Base-by-base conservation (phyloP, 768 basidiomycete genomes). In the Pulveroboletus sp. region DNA sequence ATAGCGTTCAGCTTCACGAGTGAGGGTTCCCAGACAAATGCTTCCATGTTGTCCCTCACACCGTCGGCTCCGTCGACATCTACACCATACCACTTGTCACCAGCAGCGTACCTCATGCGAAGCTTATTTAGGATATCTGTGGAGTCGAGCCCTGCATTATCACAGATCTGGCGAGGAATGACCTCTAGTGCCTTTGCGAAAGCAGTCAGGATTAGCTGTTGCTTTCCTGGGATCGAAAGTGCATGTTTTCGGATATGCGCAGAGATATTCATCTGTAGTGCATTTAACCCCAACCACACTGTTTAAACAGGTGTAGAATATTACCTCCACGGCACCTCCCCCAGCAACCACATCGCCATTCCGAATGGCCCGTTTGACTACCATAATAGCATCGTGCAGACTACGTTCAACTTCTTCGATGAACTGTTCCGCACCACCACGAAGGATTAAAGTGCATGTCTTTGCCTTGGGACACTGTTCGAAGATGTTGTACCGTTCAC, bases 381-480 rank as follows among this genome's bases (percentile, higher is more conserved):
- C 94, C 94, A 98, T 98, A 61, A 98, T 92, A 2, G 95, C 94
- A 65, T 99, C 96, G 64, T 99, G 95, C 58, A 99, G 71, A 81
- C 91, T 93, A 49, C 96, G 76, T 69, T 98, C 95, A 8, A 98
- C 94, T 69, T 98, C 96, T 64, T 93, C 93, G 54, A 98, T 98
- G 70, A 99, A 98, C 67, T 99, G 96, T 63, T 98, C 94, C 0
- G 96, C 96, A 27, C 96, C 96, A 51, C 96, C 96, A 46, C 96
- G 81, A 51, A 99, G 82, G 21, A 99, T 69, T 7, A 99, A 72
- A 14, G 96, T 98, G 67, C 96, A 97, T 1, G 95, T 98, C 71
- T 92, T 93, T 9, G 95, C 89, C 69, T 89, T 85, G 30, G 92
- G 82, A 67, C 94, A 97, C 43, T 87, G 84, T 70, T 93, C 84